A percentile compares a stretch with the other conserved stretches of the same genome.
Evolutionary conservation across 2,329 filamentous ascomycete species (phyloP).

Genomic region (Pseudocercospora cruenta): DNA sequence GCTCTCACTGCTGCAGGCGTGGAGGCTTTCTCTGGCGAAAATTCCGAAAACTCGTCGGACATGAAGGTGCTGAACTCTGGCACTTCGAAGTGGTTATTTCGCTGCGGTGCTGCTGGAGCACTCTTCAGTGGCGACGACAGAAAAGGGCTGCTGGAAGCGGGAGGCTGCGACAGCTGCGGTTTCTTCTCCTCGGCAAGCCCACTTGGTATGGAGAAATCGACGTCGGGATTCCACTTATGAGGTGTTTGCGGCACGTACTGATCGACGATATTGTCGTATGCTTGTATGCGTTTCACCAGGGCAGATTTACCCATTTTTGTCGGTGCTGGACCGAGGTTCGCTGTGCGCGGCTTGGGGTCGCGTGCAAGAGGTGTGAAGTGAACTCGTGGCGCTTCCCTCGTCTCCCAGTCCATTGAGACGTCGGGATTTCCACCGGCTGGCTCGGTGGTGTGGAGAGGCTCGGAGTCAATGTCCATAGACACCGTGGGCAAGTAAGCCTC

Average conservation of each 20-base stretch:
- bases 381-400: background rate
- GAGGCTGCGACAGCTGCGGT: background rate
- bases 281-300: constrained; percentile 13
- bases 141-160: background rate
- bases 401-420: background rate
- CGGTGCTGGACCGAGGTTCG: background rate
- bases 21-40: constrained; percentile 15
- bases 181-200: background rate
- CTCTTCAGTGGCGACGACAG: background rate
- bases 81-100: constrained; percentile 7
- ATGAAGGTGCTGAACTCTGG: constrained; percentile 14
- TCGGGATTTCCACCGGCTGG: background rate
- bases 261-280: constrained; percentile 13
- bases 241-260: constrained; percentile 13
- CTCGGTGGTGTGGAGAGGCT: background rate
- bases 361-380: background rate
- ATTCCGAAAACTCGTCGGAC: constrained; percentile 4
- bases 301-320: constrained; percentile 4
- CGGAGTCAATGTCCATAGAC: constrained; percentile 6
- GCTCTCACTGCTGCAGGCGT: constrained; percentile 8
- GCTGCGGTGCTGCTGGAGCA: constrained; percentile 4
- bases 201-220: constrained; percentile 6
- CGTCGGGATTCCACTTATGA: constrained; percentile 10
- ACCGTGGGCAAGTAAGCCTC: background rate
- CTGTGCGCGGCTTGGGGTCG: background rate